These are phyloP conservation scores for Pleoardoris graminearum DNA, from an alignment of 2,329 filamentous ascomycete genomes.

Conservation along the genomic window DNA sequence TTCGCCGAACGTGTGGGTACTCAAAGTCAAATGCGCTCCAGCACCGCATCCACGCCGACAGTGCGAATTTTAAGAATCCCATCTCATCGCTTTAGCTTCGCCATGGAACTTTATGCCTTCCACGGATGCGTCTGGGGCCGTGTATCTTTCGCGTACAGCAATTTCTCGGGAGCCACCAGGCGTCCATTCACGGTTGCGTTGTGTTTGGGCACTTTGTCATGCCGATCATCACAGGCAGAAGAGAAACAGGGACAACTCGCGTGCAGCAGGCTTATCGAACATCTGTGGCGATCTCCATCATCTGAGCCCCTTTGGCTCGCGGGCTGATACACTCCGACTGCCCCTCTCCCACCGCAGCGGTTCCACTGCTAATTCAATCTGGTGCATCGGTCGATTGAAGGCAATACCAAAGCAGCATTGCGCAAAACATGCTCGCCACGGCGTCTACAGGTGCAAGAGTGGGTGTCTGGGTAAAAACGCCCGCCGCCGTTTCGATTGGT, in stretches of 20 bases:
- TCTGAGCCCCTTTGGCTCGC: slow-evolving; percentile 17
- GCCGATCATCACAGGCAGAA: slow-evolving; percentile 40
- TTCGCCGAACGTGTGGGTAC: neutral
- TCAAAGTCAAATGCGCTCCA: neutral
- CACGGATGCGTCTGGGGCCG: neutral
- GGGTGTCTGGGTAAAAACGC: slow-evolving; percentile 2
- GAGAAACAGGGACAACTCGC: slow-evolving; percentile 37
- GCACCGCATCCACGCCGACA: neutral
- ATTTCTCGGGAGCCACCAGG: slow-evolving; percentile 15
- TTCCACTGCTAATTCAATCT: neutral
- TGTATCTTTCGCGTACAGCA: slow-evolving; percentile 21
- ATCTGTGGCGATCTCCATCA: slow-evolving; percentile 24
- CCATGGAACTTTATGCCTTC: neutral
- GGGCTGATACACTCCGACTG: slow-evolving; percentile 29
- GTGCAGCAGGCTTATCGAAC: slow-evolving; percentile 36
- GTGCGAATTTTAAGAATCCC: neutral
- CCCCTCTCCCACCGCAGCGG: slow-evolving; percentile 3
- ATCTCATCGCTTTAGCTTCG: neutral
- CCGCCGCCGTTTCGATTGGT: slow-evolving; percentile 20
- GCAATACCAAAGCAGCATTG: slow-evolving; percentile 1
- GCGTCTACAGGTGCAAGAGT: slow-evolving; percentile 21
- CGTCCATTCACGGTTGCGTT: slow-evolving; percentile 28
- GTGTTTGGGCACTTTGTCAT: slow-evolving; percentile 23
- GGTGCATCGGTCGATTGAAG: slow-evolving; percentile 6
- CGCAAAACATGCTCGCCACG: slow-evolving; percentile 29